phyloP scores from a whole-genome alignment of 2,329 filamentous ascomycete species.

The Mycogone perniciosa region DNA sequence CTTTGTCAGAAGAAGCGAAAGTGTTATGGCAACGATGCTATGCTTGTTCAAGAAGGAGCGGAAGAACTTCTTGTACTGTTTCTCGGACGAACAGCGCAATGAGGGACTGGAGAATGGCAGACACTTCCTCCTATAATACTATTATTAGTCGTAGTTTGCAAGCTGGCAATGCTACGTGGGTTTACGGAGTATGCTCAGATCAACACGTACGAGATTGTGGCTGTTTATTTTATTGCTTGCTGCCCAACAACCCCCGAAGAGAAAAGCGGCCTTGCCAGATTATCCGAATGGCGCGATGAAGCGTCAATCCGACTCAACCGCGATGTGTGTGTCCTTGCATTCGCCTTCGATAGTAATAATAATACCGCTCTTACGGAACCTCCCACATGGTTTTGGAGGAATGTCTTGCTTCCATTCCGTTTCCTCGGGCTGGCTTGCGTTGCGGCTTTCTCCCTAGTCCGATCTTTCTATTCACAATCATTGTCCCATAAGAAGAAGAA shows the following conservation, averaged over 20 bases:
- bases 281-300: too few relatives aligned
- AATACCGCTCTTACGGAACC: conserved; percentile 3
- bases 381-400: conserved; percentile 8
- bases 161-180: neutral
- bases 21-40: neutral
- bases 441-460: neutral
- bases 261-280: too few relatives aligned
- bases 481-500: too few relatives aligned
- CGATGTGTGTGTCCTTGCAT: neutral
- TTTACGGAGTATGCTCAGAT: neutral
- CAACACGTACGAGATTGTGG: too few relatives aligned
- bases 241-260: too few relatives aligned
- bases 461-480: too few relatives aligned
- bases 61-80: neutral
- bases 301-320: neutral
- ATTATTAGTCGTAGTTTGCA: too few relatives aligned
- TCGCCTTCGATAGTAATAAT: neutral
- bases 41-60: neutral
- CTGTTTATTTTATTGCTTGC: too few relatives aligned
- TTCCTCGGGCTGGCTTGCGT: conserved; percentile 5
- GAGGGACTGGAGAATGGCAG: neutral
- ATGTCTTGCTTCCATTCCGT: conserved; percentile 11
- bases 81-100: neutral
- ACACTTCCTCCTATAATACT: neutral
- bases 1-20: conserved; percentile 1